Conservation (phyloP, 1,284 basidiomycete genomes). For the Boletus semigastroideus region DNA sequence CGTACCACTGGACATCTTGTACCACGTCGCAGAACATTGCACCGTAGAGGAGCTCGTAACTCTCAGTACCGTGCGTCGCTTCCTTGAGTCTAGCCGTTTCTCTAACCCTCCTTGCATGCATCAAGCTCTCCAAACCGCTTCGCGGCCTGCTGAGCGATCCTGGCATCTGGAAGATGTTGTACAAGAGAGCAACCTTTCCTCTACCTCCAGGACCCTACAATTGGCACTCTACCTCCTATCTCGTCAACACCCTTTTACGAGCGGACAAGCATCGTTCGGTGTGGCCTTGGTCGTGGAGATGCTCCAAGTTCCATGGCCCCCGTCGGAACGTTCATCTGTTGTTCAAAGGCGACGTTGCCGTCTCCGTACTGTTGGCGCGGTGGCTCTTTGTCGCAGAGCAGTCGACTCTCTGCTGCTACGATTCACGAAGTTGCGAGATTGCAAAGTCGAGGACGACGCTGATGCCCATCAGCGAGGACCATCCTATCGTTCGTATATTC, state of each 20-base stretch:
- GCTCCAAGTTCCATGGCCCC: not conserved
- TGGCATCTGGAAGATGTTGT: constrained; percentile 4
- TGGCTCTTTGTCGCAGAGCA: constrained; percentile 8
- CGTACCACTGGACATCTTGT: not conserved
- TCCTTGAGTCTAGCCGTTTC: not conserved
- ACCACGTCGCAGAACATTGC: not conserved
- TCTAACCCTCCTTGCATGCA: not conserved
- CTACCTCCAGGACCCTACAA: constrained; percentile 4
- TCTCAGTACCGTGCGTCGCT: not conserved
- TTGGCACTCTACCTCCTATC: constrained; percentile 11
- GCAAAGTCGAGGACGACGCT: not conserved
- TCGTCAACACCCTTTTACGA: constrained; percentile 1
- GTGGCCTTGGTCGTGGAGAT: constrained; percentile 4
- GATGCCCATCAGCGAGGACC: not conserved
- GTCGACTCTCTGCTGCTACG: constrained; percentile 8
- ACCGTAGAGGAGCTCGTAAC: not conserved
- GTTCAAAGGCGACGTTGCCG: not conserved
- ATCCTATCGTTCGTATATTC: constrained; percentile 2
- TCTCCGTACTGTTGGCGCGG: constrained; percentile 5
- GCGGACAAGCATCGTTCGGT: constrained; percentile 5
- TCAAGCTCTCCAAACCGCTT: constrained; percentile 2
- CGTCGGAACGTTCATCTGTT: not conserved
- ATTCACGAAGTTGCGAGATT: not conserved
- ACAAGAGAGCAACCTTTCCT: not conserved
- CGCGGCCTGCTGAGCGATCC: not conserved